Evolutionary conservation across 768 basidiomycete species (phyloP), one percentile per base, ranked within the genome.

Genomic region (Mycena alexandri): DNA sequence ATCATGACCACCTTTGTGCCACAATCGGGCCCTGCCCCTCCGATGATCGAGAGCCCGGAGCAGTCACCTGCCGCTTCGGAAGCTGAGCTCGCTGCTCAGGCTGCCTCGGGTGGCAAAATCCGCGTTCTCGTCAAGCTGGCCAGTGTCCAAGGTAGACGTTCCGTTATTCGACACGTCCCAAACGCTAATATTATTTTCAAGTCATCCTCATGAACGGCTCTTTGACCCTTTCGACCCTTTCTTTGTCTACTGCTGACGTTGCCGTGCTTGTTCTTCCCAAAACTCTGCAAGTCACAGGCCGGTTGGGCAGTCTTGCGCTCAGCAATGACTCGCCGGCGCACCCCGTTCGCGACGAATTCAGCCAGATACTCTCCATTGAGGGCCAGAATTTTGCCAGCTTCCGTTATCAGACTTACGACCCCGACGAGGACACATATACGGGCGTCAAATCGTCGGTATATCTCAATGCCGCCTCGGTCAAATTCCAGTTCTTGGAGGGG

Each of bases 1-100:
- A 88, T 99, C 78, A 96, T 99, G 92, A 92, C 93, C 3, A 98
- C 98, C 0, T 99, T 99, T 78, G 93, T 95, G 12, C 88, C 92
- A 11, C 71, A 83, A 66, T 63, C 70, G 22, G 62, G 52, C n/a
- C 55, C 65, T 38, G 58, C 58, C 25, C 25, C 36, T 38, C 38
- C 38, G 11, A 38, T 38, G 29, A 50, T 63, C 25, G 52, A 68
- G 53, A 60, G 55, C 42, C 17, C 58, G 21, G 51, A 56, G 33
- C 52, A 21, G 22, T 58, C 68, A 19, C 29, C 55, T 19, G 34
- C 66, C 17, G 75, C 52, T 43, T 60, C 70, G 14, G 61, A 66
- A 43, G 51, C 67, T 6, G 60, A 71, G 14, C 51, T 46, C 21
- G 62, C 63, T 24, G 46, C 58, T 8, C 66, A 69, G 47, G 53